Percentiles rank a stretch among this genome's conserved stretches.
Conservation (phyloP, 1,139 yeast genomes). For the Kodamaea fungicola region DNA sequence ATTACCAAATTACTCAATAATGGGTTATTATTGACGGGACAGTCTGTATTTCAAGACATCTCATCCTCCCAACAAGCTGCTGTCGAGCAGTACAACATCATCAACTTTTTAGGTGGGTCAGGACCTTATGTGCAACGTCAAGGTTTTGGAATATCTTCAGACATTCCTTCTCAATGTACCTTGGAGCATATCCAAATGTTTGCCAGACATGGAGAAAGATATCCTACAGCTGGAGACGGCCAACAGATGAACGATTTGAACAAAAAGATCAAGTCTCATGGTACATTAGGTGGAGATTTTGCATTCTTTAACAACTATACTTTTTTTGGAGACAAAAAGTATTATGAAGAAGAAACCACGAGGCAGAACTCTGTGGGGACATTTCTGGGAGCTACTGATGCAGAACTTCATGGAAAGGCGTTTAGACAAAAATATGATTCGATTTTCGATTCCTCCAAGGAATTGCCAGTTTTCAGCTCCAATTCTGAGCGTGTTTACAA, state of each 20-base stretch:
- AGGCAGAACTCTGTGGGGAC: constrained; percentile 24
- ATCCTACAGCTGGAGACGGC: constrained; percentile 33
- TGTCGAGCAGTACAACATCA: constrained; percentile 36
- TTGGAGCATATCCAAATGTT: constrained; percentile 62
- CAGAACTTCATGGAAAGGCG: constrained; percentile 14
- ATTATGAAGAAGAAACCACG: constrained; percentile 26
- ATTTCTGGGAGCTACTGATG: constrained; percentile 22
- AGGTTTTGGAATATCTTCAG: constrained; percentile 46
- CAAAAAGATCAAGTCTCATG: constrained; percentile 19
- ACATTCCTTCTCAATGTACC: constrained; percentile 47
- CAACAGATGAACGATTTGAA: constrained; percentile 13
- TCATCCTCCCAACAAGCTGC: constrained; percentile 38
- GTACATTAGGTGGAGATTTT: constrained; percentile 28
- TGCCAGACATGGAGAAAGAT: constrained; percentile 72
- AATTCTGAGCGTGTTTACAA: constrained; percentile 15
- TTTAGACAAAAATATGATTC: constrained; percentile 15
- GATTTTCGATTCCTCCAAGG: constrained; percentile 13
- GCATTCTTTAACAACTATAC: constrained; percentile 30
- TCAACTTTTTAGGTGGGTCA: constrained; percentile 43
- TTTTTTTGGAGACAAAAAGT: constrained; percentile 23
- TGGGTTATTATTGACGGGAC: constrained; percentile 27
- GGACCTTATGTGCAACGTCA: constrained; percentile 46
- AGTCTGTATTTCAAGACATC: constrained; percentile 23
- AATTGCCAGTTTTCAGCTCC: constrained; percentile 17
- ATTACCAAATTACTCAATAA: constrained; percentile 25